Evolutionary conservation across 192 early-diverging fungal genomes (phyloP), one percentile per base, ranked within the genome.

Genomic region (Rhizoclosmatium globosum): DNA sequence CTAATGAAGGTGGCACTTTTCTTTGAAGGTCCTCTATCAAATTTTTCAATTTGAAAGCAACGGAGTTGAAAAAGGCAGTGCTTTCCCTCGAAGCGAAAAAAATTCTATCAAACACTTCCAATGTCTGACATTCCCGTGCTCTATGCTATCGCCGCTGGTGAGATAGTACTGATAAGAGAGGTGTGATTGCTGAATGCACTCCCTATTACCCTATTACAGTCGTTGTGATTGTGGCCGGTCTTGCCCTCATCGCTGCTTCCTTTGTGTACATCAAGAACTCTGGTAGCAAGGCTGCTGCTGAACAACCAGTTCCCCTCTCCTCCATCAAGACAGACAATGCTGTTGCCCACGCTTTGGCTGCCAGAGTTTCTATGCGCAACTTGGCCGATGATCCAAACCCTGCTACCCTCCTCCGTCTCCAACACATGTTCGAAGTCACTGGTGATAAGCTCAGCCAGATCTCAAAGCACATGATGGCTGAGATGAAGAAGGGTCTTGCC

Each of bases 401-500:
- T 47, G 74, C 66, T 17, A 82, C 79, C 39, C 69, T 84, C 19
- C 46, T 79, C 41, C 68, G 75, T 17, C 79, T 88, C 21, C 82
- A 85, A 31, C 61, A 44, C 15, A 69, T 85, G 39, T 82, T 88
- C 64, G 81, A 77, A 42, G 69, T 88, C 47, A 77, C 80, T 47
- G 67, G 82, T 4, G 53, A 82, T 47, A 76, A 79, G 47, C 79
- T 88, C 9, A 82, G 84, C 50, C 71, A 68, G 41, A 85, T 88
- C 68, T 85, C 86, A 39, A 75, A 79, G 45, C 84, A 85, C 79
- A 82, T 89, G 76, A 77, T 83, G 47, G 64, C 82, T 47, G 87
- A 89, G 60, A 85, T 89, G 81, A 79, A 78, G 45, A 85, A 84
- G 71, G 87, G 87, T 50, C 84, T 89, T 44, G 74, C 68, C 0